Base-by-base conservation (phyloP, 148 eudicot genomes). In the Spergularia marina region DNA sequence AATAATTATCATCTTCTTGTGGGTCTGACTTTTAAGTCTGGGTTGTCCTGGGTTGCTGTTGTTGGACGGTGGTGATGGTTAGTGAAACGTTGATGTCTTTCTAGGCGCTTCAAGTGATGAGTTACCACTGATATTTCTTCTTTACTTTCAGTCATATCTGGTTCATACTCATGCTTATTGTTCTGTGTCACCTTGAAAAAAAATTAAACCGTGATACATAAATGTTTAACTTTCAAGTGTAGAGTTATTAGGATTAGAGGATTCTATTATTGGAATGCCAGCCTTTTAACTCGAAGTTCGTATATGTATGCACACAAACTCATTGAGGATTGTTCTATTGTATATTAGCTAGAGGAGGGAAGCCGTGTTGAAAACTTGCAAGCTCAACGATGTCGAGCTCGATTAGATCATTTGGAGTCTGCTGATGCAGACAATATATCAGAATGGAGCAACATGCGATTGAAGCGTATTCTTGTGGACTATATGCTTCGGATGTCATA, bases 401-500 rank as follows among this genome's bases (percentile, higher is more conserved):
- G 99, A 66, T 83, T 95, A 34, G 91, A 91, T 64, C 94, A 95
- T 82, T 79, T 95, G 70, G 99, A 91, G 80, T 88, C 92, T 81
- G 98, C 87, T 23, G 91, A 89, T 57, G 84, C 79, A 12, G 94
- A 89, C 1, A 89, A 87, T 80, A 4, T 91, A 53, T 78, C 90
- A 25, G 94, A 91, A 61, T 95, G 92, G 90, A 89, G 83, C 55
- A 81, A 80, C 72, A 88, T 78, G 0, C 94, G 97, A 11, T 85
- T 95, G 87, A 95, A 95, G 82, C 86, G 99, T 49, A 86, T 95
- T 75, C 83, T 95, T 61, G 94, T 95, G 76, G 99, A 95, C 76
- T 95, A 95, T 83, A 91, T 95, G 99, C 82, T 95, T 80, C 87
- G 99, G 18, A 89, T 95, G 99, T 91, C 99, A 13, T 95, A 95